Percentiles rank a stretch among this genome's conserved stretches.
Evolutionary conservation across 257 asterid species (phyloP).

Genomic region (Salvia hispanica): DNA sequence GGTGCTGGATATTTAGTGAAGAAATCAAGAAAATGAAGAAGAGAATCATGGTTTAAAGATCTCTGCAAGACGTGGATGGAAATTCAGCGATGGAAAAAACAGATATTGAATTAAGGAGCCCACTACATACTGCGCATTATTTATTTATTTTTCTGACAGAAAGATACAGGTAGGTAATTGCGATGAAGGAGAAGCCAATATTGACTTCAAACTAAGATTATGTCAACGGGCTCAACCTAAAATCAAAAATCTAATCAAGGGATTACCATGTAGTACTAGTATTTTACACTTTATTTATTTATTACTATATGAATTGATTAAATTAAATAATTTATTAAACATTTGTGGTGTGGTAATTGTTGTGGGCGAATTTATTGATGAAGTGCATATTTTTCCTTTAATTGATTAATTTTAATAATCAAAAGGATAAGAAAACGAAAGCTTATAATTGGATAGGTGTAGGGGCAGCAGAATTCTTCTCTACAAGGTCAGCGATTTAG

Average conservation of each 20-base stretch:
- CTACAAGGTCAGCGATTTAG: background rate
- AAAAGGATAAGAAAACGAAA: too few species aligned
- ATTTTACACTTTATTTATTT: too few species aligned
- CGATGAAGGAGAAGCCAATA: background rate
- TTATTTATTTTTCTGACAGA: background rate
- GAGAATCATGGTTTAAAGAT: constrained; percentile 22
- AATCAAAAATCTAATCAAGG: too few species aligned
- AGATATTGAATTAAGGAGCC: too few species aligned
- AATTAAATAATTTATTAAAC: too few species aligned
- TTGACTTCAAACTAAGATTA: constrained; percentile 28
- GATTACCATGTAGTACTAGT: too few species aligned
- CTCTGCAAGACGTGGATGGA: background rate
- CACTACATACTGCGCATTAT: background rate
- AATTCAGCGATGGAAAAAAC: background rate
- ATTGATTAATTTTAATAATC: too few species aligned
- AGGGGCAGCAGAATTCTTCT: background rate
- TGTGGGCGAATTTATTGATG: too few species aligned
- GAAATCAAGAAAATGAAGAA: constrained; percentile 33
- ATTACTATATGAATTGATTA: too few species aligned
- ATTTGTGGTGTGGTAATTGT: too few species aligned
- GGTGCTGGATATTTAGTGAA: constrained; percentile 6
- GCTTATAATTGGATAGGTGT: background rate
- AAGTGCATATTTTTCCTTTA: too few species aligned
- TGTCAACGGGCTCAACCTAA: background rate
- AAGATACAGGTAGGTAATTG: background rate